Percentiles rank a stretch among this genome's conserved stretches.
These are phyloP conservation scores for Amanita fuliginea DNA, from an alignment of 768 basidiomycete species.

Conservation along the genomic window DNA sequence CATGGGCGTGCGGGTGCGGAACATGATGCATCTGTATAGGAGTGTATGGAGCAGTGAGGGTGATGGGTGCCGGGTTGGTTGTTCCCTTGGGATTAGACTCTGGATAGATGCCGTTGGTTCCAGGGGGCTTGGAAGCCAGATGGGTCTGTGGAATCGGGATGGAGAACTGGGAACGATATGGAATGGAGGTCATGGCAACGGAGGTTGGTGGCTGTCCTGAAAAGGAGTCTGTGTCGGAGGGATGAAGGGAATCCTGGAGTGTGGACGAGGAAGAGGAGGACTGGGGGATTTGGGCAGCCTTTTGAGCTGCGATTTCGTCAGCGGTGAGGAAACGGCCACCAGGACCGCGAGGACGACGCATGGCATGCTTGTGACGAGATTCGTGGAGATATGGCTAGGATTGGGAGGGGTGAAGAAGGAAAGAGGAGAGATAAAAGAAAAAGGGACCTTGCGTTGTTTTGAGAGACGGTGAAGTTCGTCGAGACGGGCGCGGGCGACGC, in stretches of 20 bases:
- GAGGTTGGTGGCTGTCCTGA: conserved; percentile 10
- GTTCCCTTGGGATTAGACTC: conserved; percentile 18
- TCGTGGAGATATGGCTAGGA: conserved; percentile 93
- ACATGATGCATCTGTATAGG: conserved; percentile 66
- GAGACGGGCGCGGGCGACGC: conserved; percentile 80
- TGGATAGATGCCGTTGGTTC: conserved; percentile 9
- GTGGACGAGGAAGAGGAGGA: conserved; percentile 23
- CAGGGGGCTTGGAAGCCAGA: conserved; percentile 15
- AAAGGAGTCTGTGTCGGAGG: conserved; percentile 6
- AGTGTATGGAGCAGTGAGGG: conserved; percentile 49
- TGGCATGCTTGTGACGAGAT: conserved; percentile 95
- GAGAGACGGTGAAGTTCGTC: conserved; percentile 93
- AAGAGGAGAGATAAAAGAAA: neutral
- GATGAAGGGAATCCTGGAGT: conserved; percentile 5
- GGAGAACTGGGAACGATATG: conserved; percentile 11
- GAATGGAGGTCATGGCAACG: conserved; percentile 12
- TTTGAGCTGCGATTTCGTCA: conserved; percentile 86
- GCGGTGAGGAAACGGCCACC: conserved; percentile 97
- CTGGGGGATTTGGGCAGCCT: conserved; percentile 27
- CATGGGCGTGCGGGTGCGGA: conserved; percentile 70
- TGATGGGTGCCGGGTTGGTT: conserved; percentile 27
- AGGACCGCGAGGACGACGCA: conserved; percentile 93
- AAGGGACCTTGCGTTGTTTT: conserved; percentile 79
- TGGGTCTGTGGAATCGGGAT: conserved; percentile 11
- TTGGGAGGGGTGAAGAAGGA: conserved; percentile 5